Evolutionary conservation across 257 asterid genomes (phyloP).

Genomic region (Solanum arcanum): DNA sequence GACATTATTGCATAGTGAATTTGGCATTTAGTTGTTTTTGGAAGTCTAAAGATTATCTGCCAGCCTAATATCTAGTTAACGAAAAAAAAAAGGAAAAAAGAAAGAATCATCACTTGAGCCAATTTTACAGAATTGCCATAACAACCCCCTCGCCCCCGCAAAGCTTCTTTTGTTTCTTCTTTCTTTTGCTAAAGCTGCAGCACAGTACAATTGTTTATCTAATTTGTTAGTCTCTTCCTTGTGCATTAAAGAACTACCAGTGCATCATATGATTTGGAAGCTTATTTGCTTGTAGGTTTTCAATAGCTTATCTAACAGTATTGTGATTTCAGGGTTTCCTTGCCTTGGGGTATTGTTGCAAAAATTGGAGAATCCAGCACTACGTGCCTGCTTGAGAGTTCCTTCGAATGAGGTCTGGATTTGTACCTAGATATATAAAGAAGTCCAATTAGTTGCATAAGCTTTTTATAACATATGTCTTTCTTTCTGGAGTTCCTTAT

Average conservation of each 20-base stretch:
- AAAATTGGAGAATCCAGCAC: constrained; percentile 96
- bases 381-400: constrained; percentile 80
- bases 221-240: not conserved
- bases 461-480: not conserved
- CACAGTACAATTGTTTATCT: too few relatives aligned
- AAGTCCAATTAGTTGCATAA: not conserved
- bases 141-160: not conserved
- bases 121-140: not conserved
- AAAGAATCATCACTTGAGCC: not conserved
- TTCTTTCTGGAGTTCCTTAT: not conserved
- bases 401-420: constrained; percentile 69
- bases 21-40: not conserved
- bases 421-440: not conserved
- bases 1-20: not conserved
- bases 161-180: not conserved
- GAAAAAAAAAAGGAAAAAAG: not conserved
- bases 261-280: not conserved
- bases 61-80: not conserved
- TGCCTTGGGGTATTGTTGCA: constrained; percentile 87
- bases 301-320: not conserved
- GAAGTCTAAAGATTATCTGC: not conserved
- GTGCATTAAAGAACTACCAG: not conserved
- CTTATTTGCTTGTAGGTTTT: not conserved
- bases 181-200: not conserved
- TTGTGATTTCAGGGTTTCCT: constrained; percentile 67